phyloP scores from a whole-genome alignment of 768 basidiomycete species.

The Trichaptum fuscoviolaceum region DNA sequence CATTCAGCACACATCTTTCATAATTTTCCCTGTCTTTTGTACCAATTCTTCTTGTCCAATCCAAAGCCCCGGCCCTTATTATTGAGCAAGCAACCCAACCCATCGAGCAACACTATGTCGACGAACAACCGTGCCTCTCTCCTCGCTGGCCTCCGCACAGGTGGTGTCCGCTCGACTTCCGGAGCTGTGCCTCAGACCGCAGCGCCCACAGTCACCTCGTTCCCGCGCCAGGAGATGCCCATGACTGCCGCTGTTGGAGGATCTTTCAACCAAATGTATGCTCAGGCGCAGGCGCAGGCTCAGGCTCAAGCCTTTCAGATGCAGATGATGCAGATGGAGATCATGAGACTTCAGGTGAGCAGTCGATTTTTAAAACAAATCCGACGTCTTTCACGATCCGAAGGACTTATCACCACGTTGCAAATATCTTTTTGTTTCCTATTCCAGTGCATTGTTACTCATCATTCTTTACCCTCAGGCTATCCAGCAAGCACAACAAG shows the following conservation, averaged over 20 bases:
- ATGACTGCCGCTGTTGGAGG: conserved; percentile 73
- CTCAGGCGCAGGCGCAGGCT: conserved; percentile 40
- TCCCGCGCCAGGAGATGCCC: conserved; percentile 55
- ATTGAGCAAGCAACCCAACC: conserved; percentile 15
- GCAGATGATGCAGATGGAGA: conserved; percentile 83
- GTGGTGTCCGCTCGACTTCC: conserved; percentile 79
- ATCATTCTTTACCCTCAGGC: conserved; percentile 34
- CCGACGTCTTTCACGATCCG: neutral
- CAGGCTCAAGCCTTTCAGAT: conserved; percentile 68
- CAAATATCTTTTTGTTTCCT: conserved; percentile 3
- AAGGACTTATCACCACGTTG: neutral
- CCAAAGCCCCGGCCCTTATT: conserved; percentile 27
- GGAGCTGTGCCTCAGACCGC: conserved; percentile 60
- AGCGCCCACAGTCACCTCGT: conserved; percentile 48
- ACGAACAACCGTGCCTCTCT: conserved; percentile 71
- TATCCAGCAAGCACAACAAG: conserved; percentile 63
- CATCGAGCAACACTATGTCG: conserved; percentile 31
- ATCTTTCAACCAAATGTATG: conserved; percentile 38
- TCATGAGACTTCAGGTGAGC: conserved; percentile 72
- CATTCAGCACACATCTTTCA: conserved; percentile 17
- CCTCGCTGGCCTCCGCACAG: conserved; percentile 84
- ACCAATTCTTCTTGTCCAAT: conserved; percentile 28
- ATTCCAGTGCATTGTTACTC: conserved; percentile 8
- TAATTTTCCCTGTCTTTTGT: conserved; percentile 26
- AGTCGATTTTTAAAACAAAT: neutral